These are phyloP conservation scores for Penium margaritaceum DNA, from an alignment of 139 green algal genomes.

Conservation along the genomic window DNA sequence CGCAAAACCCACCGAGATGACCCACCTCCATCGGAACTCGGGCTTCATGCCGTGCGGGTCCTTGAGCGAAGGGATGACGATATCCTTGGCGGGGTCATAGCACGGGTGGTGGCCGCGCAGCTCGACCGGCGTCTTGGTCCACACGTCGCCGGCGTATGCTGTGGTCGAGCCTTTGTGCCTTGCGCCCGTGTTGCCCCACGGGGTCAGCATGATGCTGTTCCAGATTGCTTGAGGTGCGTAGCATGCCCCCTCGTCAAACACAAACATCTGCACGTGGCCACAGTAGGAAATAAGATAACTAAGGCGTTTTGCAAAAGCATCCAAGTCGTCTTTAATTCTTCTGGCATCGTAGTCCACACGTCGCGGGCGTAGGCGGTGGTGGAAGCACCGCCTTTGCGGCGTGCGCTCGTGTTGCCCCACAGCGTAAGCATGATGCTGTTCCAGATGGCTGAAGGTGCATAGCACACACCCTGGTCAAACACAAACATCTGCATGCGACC, in stretches of 20 bases:
- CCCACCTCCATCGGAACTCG: no score
- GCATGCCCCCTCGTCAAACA: constrained; percentile 28
- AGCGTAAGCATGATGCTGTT: constrained; percentile 17
- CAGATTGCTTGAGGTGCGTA: constrained; percentile 18
- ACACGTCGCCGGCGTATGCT: constrained; percentile 18
- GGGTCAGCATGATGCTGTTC: constrained; percentile 17
- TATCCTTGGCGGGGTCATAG: constrained; percentile 16
- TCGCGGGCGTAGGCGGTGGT: constrained; percentile 21
- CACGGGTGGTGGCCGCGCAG: constrained; percentile 1
- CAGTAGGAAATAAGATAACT: no score
- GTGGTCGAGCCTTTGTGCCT: constrained; percentile 29
- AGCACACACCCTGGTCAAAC: constrained; percentile 26
- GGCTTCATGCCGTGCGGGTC: no score
- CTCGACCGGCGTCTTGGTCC: not conserved
- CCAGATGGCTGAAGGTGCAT: constrained; percentile 17
- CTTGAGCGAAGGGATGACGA: constrained; percentile 10
- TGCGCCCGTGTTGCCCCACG: constrained; percentile 17
- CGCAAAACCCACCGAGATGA: no score
- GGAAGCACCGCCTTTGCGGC: constrained; percentile 21
- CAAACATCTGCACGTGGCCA: constrained; percentile 8
- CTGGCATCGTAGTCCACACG: constrained; percentile 1
- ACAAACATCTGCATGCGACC: constrained; percentile 5
- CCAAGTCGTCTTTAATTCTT: no score
- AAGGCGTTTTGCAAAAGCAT: no score
- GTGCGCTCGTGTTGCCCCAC: constrained; percentile 18